Evolutionary conservation across 257 asterid genomes (phyloP).

Genomic region (Petunia axillaris): DNA sequence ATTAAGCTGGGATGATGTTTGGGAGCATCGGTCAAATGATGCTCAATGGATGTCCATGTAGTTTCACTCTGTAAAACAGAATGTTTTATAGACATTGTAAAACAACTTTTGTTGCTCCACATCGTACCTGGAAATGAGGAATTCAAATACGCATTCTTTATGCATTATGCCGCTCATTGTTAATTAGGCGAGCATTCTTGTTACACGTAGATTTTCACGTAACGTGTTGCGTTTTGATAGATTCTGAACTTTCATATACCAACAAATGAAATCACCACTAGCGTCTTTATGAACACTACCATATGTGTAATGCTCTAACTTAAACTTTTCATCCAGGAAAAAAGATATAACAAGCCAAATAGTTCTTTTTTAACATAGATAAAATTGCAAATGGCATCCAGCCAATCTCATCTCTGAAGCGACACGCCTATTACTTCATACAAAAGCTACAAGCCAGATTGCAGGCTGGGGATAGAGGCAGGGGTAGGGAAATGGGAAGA

Average conservation of each 20-base stretch:
- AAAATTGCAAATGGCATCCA: too few relatives aligned
- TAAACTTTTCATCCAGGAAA: too few relatives aligned
- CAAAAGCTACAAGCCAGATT: too few relatives aligned
- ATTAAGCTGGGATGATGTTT: background rate
- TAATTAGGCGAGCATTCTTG: background rate
- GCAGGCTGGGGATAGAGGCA: too few relatives aligned
- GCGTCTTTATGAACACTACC: background rate
- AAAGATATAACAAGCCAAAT: too few relatives aligned
- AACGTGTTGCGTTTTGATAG: background rate
- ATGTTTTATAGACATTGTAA: background rate
- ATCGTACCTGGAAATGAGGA: background rate
- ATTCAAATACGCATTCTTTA: background rate
- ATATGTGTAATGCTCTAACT: too few relatives aligned
- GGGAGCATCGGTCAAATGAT: background rate
- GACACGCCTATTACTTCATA: too few relatives aligned
- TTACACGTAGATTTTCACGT: background rate
- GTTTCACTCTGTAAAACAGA: background rate
- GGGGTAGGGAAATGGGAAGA: too few relatives aligned
- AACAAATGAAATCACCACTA: slow-evolving; percentile 1
- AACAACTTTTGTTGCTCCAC: background rate
- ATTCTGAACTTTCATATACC: background rate
- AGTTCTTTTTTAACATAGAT: too few relatives aligned
- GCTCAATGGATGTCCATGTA: background rate
- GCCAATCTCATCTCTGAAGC: too few relatives aligned
- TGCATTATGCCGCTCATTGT: background rate